Conservation (phyloP, 345 rosid genomes). For the Euphorbia lathyris region DNA sequence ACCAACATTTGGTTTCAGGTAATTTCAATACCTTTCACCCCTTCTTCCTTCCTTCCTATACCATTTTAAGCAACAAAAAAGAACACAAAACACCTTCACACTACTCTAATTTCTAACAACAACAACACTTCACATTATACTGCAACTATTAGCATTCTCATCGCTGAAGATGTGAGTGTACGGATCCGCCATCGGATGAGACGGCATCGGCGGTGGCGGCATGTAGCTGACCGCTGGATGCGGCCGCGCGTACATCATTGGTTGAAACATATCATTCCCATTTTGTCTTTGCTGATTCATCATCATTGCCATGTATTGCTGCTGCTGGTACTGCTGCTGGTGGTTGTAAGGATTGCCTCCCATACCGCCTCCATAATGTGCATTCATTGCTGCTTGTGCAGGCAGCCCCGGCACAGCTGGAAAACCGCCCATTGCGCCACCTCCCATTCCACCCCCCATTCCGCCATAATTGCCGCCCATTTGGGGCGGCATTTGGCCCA, state of each 20-base stretch:
- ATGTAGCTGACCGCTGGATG: conserved; percentile 54
- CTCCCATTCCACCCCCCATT: conserved; percentile 15
- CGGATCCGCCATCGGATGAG: conserved; percentile 41
- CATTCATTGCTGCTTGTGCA: conserved; percentile 39
- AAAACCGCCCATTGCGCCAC: conserved; percentile 25
- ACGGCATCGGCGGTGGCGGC: conserved; percentile 49
- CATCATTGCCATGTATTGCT: conserved; percentile 65
- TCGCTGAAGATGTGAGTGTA: conserved; percentile 78
- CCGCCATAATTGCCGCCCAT: conserved; percentile 42
- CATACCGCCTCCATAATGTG: conserved; percentile 52
- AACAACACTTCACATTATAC: conserved; percentile 58
- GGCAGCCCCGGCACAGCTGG: conserved; percentile 77
- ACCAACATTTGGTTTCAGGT: conserved; percentile 11
- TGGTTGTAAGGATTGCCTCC: conserved; percentile 49
- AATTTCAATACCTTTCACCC: conserved; percentile 4
- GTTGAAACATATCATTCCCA: conserved; percentile 71
- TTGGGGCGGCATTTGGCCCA: background rate
- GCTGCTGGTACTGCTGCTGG: conserved; percentile 30
- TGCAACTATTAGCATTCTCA: conserved; percentile 86
- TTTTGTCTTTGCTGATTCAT: conserved; percentile 48
- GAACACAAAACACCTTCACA: background rate
- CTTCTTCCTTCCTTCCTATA: too few species aligned
- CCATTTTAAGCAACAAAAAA: background rate
- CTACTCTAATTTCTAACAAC: too few species aligned
- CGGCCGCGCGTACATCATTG: conserved; percentile 77